These are phyloP conservation scores for Penicillium digitatum DNA, from an alignment of 2,329 filamentous ascomycete species.

Conservation along the genomic window DNA sequence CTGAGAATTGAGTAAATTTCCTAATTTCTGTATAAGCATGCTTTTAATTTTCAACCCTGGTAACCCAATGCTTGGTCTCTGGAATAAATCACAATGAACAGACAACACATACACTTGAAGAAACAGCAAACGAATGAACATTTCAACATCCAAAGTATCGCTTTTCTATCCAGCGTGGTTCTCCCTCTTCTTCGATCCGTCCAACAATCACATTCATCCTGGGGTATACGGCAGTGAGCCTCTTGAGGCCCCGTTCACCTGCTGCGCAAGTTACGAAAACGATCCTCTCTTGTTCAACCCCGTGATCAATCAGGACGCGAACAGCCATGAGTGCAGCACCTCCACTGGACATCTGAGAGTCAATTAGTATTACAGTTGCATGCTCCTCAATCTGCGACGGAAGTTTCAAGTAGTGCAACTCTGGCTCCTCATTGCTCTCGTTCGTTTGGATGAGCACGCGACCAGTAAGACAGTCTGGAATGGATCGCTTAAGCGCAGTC, in stretches of 20 bases:
- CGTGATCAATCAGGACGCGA: conserved; percentile 90
- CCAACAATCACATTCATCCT: conserved; percentile 82
- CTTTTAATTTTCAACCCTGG: neutral
- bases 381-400: conserved; percentile 69
- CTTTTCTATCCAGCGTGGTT: conserved; percentile 85
- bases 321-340: conserved; percentile 88
- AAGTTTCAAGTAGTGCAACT: conserved; percentile 83
- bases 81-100: neutral
- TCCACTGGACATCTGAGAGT: conserved; percentile 92
- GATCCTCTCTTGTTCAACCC: conserved; percentile 76
- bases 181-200: conserved; percentile 72
- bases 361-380: conserved; percentile 77
- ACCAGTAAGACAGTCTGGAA: conserved; percentile 87
- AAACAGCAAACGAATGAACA: neutral
- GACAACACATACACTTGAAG: conserved; percentile 3
- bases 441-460: conserved; percentile 89
- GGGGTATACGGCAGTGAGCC: conserved; percentile 84
- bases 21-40: neutral
- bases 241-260: conserved; percentile 75
- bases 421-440: conserved; percentile 78
- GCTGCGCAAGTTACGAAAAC: conserved; percentile 92
- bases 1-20: neutral
- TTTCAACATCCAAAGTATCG: conserved; percentile 79
- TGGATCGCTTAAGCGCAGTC: conserved; percentile 79
- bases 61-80: neutral